These are phyloP conservation scores for Pachysandra terminalis DNA, from an alignment of 164 flowering plant genomes.

Conservation along the genomic window DNA sequence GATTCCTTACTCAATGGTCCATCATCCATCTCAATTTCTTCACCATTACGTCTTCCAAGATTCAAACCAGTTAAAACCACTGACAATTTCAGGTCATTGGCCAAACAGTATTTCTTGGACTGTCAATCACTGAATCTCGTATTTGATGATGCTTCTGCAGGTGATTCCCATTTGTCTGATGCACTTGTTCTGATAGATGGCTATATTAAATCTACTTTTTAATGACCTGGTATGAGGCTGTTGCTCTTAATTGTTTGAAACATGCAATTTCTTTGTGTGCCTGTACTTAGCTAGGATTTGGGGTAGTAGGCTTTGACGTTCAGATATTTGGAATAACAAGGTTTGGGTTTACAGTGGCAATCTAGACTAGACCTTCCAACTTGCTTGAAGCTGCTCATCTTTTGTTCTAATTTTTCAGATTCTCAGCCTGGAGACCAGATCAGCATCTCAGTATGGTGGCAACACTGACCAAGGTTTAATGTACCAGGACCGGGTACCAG, in stretches of 20 bases:
- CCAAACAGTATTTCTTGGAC: conserved; percentile 79
- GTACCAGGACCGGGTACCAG: too few species aligned
- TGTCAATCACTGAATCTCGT: conserved; percentile 64
- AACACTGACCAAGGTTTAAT: too few species aligned
- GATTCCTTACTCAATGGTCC: conserved; percentile 94
- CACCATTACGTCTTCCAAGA: conserved; percentile 88
- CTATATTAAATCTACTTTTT: background rate
- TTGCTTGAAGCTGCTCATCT: too few species aligned
- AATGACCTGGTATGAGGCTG: background rate
- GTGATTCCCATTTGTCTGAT: conserved; percentile 32
- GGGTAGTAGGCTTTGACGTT: too few species aligned
- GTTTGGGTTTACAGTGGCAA: too few species aligned
- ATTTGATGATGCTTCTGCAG: conserved; percentile 65
- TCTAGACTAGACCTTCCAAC: too few species aligned
- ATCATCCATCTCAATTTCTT: conserved; percentile 80
- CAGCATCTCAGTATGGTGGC: too few species aligned
- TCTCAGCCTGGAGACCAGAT: too few species aligned
- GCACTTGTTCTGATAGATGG: background rate
- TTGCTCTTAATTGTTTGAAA: background rate
- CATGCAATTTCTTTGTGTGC: background rate
- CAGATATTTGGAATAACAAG: too few species aligned
- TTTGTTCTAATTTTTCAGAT: too few species aligned
- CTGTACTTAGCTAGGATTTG: background rate
- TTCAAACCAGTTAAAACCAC: conserved; percentile 53
- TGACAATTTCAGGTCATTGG: conserved; percentile 74